Base-by-base conservation (phyloP, 306 rosid species). In the Fragaria ananassa region DNA sequence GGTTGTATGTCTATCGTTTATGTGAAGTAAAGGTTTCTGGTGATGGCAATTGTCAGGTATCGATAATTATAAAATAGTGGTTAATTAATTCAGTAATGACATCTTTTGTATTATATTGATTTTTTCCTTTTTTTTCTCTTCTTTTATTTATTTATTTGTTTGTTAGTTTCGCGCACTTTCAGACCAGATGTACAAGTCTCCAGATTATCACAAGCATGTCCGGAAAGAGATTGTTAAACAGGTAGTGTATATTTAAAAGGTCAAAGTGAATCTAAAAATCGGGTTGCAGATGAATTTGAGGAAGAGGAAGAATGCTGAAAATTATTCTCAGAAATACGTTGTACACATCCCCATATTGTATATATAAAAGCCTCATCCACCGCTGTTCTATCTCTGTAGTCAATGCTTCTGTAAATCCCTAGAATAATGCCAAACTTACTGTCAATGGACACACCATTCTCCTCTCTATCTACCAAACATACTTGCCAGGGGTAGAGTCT, bases 41-140 rank as follows among this genome's bases (percentile, higher is more conserved):
- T 31, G 97, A 94, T 80, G 98, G 97, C 72, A 94, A 90, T 80
- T 94, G 98, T 75, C 98, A 90, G 96, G 98, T 91, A 82, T 57
- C 67, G 74, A 46, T 74, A 68, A n/a, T 47, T 61, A 45, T 57
- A 15, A 35, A 64, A 60, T 81, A 72, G 50, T 62, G 8, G 68
- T 63, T 63, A 7, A 34, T 31, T 34, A 17, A 63, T 31, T 63
- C 23, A 63, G 61, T 21, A 66, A 34, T 54, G 49, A 37, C 14
- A 23, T n/a, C 68, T 67, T 80, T 34, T 70, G 69, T 47, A 6
- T 71, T 73, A 12, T 47, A 57, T 74, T 78, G 65, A 83, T 74
- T 56, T 81, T 57, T 75, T 27, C 72, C 4, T 17, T 74, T 56
- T 81, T 57, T 75, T 60, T 74, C 4, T 17, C n/a, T 49, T 15